Evolutionary conservation across 2,329 filamentous ascomycete genomes (phyloP).

Genomic region (Ilyonectria sp.): DNA sequence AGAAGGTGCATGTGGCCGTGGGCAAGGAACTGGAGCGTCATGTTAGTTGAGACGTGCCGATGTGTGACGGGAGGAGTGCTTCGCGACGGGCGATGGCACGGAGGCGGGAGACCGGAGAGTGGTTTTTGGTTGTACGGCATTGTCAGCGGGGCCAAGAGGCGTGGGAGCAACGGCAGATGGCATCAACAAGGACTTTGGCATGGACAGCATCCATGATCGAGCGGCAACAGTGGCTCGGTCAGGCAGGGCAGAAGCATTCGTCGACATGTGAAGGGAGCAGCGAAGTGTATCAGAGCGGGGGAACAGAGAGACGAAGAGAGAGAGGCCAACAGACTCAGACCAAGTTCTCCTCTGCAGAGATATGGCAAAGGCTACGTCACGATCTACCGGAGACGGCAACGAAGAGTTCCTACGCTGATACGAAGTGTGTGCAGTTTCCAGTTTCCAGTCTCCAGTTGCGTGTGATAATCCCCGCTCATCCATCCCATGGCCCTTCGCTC

Average conservation of each 20-base stretch:
- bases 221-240: neutral
- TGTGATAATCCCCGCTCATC: neutral
- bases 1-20: neutral
- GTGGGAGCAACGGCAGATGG: neutral
- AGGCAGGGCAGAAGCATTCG: neutral
- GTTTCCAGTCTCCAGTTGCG: neutral
- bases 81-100: constrained; percentile 16
- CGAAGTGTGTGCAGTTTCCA: neutral
- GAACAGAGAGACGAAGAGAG: neutral
- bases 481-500: neutral
- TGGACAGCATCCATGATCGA: too few species aligned
- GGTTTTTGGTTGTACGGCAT: constrained; percentile 14
- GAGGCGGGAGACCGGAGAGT: neutral
- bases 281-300: neutral
- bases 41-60: neutral
- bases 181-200: neutral
- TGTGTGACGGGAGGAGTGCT: neutral
- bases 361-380: constrained; percentile 12
- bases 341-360: neutral
- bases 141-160: constrained; percentile 5
- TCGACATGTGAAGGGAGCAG: constrained; percentile 3
- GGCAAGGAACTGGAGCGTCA: neutral
- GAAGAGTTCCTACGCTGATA: neutral
- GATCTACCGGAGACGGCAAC: neutral
- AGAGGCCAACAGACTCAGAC: neutral